Percentiles rank a stretch among this genome's conserved stretches.
Conservation (phyloP, 2,329 filamentous ascomycete species). For the Phoma sp. region DNA sequence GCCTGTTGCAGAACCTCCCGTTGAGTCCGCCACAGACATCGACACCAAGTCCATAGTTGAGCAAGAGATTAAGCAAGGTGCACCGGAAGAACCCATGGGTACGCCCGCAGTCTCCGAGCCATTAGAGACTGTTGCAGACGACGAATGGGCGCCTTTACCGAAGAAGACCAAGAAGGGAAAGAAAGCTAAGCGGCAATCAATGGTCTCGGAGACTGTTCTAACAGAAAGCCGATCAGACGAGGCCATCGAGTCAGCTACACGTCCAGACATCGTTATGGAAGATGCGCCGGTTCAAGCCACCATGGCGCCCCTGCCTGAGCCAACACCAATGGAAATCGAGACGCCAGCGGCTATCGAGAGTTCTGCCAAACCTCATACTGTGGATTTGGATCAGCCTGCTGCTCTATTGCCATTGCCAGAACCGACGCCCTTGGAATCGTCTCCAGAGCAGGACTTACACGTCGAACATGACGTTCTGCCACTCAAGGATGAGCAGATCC, state of each 20-base stretch:
- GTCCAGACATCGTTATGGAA: neutral
- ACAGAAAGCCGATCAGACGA: neutral
- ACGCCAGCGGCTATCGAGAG: neutral
- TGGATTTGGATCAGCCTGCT: neutral
- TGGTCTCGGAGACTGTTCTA: constrained; percentile 8
- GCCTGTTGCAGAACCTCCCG: neutral
- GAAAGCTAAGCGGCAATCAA: constrained; percentile 30
- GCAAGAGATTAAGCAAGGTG: no score
- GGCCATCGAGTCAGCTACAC: constrained; percentile 4
- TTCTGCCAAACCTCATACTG: neutral
- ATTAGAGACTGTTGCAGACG: constrained; percentile 18
- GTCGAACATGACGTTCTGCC: neutral
- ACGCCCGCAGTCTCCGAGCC: constrained; percentile 9
- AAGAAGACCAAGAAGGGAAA: constrained; percentile 38
- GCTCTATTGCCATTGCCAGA: neutral
- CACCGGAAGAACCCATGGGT: constrained; percentile 7
- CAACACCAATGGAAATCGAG: constrained; percentile 4
- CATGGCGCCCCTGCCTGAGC: neutral
- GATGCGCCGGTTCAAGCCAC: neutral
- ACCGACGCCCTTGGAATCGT: neutral
- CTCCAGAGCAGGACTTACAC: neutral
- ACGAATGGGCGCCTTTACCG: constrained; percentile 19
- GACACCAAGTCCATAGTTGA: no score
- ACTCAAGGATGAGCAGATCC: neutral
- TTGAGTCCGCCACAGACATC: no score